Evolutionary conservation across 306 rosid genomes (phyloP).

Genomic region (Vigna radiata): DNA sequence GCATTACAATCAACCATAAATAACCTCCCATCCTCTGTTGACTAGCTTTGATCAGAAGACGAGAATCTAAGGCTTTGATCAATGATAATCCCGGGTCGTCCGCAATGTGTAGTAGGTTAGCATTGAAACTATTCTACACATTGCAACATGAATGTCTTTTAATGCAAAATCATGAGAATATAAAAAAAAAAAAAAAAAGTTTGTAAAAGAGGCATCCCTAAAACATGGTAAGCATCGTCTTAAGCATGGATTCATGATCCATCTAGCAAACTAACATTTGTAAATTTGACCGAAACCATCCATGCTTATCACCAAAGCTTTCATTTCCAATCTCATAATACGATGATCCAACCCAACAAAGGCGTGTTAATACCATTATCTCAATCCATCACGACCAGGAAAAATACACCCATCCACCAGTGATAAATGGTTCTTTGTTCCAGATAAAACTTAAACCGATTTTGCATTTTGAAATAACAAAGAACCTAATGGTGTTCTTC

Average conservation of each 20-base stretch:
- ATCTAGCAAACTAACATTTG: constrained; percentile 22
- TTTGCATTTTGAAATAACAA: constrained; percentile 25
- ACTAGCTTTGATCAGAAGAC: constrained; percentile 11
- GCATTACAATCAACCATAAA: background rate
- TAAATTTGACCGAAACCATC: background rate
- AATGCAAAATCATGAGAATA: background rate
- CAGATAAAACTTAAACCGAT: constrained; percentile 1
- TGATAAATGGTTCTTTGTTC: constrained; percentile 11
- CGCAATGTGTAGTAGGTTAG: background rate
- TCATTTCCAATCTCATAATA: constrained; percentile 26
- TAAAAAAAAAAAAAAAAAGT: too few species aligned
- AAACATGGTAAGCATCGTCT: constrained; percentile 9
- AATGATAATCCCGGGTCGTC: background rate
- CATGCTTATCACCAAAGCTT: constrained; percentile 8
- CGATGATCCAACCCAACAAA: constrained; percentile 31
- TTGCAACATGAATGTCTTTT: background rate
- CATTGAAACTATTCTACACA: background rate
- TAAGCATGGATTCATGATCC: background rate
- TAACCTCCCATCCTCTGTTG: background rate
- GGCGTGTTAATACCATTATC: constrained; percentile 27
- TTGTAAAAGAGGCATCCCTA: constrained; percentile 2
- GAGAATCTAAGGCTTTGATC: background rate
- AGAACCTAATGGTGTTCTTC: constrained; percentile 20
- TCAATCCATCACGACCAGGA: constrained; percentile 28
- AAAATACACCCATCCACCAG: constrained; percentile 29